Conservation (phyloP, 139 green algal species). For the Haematococcus sp. region DNA sequence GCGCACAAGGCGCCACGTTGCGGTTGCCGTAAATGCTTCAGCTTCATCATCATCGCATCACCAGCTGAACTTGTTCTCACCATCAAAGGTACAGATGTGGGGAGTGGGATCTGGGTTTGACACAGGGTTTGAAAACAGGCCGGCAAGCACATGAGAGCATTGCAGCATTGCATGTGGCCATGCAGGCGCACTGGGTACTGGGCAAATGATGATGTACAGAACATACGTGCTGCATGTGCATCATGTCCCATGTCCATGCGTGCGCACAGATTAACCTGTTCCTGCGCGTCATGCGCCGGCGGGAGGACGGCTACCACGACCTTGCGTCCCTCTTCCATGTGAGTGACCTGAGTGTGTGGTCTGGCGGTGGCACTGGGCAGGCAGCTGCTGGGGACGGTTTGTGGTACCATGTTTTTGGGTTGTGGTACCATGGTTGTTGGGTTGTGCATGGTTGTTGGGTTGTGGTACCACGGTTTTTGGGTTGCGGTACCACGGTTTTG, state of each 20-base stretch:
- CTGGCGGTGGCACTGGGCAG: no score
- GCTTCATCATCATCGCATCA: neutral
- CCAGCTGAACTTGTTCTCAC: slow-evolving; percentile 70
- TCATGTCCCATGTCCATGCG: neutral
- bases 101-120: neutral
- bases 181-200: neutral
- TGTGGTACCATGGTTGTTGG: no score
- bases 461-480: no score
- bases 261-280: slow-evolving; percentile 93
- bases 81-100: slow-evolving; percentile 79
- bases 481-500: no score
- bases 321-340: slow-evolving; percentile 97
- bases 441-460: no score
- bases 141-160: no score
- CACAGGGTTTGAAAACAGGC: no score
- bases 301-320: slow-evolving; percentile 97
- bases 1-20: no score
- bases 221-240: no score
- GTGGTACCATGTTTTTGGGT: no score
- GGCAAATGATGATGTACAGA: no score
- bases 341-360: slow-evolving; percentile 9
- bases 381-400: neutral
- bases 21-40: no score
- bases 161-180: neutral
- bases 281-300: slow-evolving; percentile 75